phyloP scores from a whole-genome alignment of 208 protist species.

The Acanthamoeba culbertsoni region DNA sequence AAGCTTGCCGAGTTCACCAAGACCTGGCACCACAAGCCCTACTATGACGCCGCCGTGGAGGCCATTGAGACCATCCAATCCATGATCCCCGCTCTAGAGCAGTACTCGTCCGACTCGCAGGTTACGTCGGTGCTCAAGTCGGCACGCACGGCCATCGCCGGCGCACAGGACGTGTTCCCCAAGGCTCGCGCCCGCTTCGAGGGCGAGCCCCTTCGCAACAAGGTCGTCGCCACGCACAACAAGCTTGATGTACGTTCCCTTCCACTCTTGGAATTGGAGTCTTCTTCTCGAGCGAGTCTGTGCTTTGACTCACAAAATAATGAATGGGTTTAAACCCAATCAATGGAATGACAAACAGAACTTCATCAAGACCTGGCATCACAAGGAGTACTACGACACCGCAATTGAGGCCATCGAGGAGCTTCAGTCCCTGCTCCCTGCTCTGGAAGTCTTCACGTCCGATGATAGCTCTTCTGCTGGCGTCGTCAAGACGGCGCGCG shows the following conservation, averaged over 20 bases:
- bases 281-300: neutral
- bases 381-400: conserved; percentile 27
- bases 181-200: neutral
- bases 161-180: neutral
- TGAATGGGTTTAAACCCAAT: neutral
- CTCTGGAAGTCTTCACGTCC: neutral
- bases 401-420: conserved; percentile 5
- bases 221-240: neutral
- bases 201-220: neutral
- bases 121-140: neutral
- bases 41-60: neutral
- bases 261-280: neutral
- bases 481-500: conserved; percentile 29
- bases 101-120: neutral
- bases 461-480: neutral
- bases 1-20: no score
- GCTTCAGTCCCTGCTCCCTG: neutral
- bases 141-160: neutral
- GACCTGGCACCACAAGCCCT: neutral
- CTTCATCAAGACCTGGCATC: neutral
- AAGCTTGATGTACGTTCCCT: conserved; percentile 44
- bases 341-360: neutral
- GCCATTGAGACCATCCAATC: neutral
- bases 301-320: neutral
- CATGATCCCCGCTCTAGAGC: neutral